phyloP scores from a whole-genome alignment of 179 eudicot genomes.

The Beta corolliflora region DNA sequence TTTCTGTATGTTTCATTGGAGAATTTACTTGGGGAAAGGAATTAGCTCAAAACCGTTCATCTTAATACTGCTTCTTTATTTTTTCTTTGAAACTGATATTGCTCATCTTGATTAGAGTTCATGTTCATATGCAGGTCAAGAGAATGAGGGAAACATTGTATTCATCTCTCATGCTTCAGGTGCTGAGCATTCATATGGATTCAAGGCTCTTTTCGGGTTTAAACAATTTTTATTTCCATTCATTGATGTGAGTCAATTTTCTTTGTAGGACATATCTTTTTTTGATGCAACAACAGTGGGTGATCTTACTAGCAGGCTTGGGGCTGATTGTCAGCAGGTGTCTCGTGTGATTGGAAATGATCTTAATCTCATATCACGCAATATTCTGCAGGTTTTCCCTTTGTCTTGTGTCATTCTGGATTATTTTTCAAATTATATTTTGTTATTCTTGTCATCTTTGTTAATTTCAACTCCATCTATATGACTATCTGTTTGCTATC shows the following conservation, averaged over 20 bases:
- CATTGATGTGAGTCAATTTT: slow-evolving; percentile 1
- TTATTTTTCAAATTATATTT: background rate
- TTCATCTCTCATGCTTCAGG: slow-evolving; percentile 89
- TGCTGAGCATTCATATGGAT: slow-evolving; percentile 25
- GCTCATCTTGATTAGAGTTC: slow-evolving; percentile 18
- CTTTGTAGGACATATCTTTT: slow-evolving; percentile 82
- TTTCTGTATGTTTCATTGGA: background rate
- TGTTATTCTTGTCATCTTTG: background rate
- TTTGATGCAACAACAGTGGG: slow-evolving; percentile 93
- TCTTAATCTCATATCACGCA: slow-evolving; percentile 88
- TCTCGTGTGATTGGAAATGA: slow-evolving; percentile 98
- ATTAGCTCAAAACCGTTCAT: background rate
- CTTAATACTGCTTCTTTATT: background rate
- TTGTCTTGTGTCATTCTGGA: slow-evolving; percentile 1
- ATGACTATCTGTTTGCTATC: slow-evolving; percentile 15
- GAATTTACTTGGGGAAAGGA: background rate
- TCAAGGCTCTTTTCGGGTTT: background rate
- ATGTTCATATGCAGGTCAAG: slow-evolving; percentile 70
- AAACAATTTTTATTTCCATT: background rate
- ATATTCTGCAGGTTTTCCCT: slow-evolving; percentile 70
- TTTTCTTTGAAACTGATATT: too few relatives aligned
- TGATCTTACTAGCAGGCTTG: slow-evolving; percentile 97
- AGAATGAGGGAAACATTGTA: slow-evolving; percentile 93
- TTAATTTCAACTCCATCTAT: background rate
- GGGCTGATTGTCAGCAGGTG: slow-evolving; percentile 99